Percentiles rank a stretch among this genome's conserved stretches.
These are phyloP conservation scores for Saturnispora ahearnii DNA, from an alignment of 805 yeast genomes.

Conservation along the genomic window DNA sequence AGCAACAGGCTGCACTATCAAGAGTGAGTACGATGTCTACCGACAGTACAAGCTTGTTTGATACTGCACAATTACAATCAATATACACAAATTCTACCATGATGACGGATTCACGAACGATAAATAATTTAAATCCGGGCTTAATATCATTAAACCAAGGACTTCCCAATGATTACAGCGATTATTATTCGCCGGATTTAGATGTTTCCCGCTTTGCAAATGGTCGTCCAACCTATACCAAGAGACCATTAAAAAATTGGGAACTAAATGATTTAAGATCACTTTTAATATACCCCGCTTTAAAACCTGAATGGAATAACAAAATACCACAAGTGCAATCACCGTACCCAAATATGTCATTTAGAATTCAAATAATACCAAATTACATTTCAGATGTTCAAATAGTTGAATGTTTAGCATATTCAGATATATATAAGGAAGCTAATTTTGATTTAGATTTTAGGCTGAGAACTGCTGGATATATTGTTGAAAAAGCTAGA, in stretches of 20 bases:
- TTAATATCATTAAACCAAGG: slow-evolving; percentile 36
- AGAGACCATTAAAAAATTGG: slow-evolving; percentile 60
- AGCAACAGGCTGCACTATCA: slow-evolving; percentile 11
- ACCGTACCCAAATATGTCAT: slow-evolving; percentile 28
- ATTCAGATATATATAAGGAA: slow-evolving; percentile 59
- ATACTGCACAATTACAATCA: slow-evolving; percentile 20
- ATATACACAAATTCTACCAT: slow-evolving; percentile 22
- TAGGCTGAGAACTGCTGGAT: slow-evolving; percentile 50
- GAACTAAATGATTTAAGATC: slow-evolving; percentile 61
- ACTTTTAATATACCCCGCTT: slow-evolving; percentile 41
- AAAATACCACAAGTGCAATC: slow-evolving; percentile 37
- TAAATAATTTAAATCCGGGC: slow-evolving; percentile 5
- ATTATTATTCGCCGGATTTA: slow-evolving; percentile 52
- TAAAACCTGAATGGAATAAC: slow-evolving; percentile 48
- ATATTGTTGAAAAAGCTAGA: slow-evolving; percentile 51
- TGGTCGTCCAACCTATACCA: slow-evolving; percentile 57
- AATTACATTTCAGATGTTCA: slow-evolving; percentile 39
- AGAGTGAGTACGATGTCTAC: slow-evolving; percentile 10
- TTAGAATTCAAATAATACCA: slow-evolving; percentile 45
- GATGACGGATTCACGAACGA: slow-evolving; percentile 7
- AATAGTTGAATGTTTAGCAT: slow-evolving; percentile 41
- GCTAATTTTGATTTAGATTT: slow-evolving; percentile 47
- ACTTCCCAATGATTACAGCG: slow-evolving; percentile 41
- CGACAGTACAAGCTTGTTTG: slow-evolving; percentile 13
- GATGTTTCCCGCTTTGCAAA: slow-evolving; percentile 40